These are phyloP conservation scores for Verbascum thapsus DNA, from an alignment of 257 asterid genomes.

Conservation along the genomic window DNA sequence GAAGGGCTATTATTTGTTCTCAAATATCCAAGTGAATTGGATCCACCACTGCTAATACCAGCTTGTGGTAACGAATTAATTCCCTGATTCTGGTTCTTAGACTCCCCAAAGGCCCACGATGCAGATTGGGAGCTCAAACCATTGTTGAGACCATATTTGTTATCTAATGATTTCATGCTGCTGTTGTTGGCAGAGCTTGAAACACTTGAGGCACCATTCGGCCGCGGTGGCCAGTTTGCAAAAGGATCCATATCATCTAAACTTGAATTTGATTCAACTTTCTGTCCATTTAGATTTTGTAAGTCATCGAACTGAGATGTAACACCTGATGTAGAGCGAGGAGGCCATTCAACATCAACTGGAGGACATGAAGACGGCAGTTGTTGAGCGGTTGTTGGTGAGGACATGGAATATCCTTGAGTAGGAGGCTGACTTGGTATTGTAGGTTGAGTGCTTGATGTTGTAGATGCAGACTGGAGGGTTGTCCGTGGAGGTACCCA, in stretches of 20 bases:
- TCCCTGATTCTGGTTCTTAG: slow-evolving; percentile 59
- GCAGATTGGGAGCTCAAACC: slow-evolving; percentile 51
- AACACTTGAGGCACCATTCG: slow-evolving; percentile 49
- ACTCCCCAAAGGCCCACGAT: slow-evolving; percentile 59
- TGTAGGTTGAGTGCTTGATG: no score
- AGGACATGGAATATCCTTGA: slow-evolving; percentile 36
- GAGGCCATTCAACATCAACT: slow-evolving; percentile 98
- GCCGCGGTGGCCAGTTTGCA: slow-evolving; percentile 91
- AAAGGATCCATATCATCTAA: slow-evolving; percentile 82
- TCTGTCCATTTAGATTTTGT: slow-evolving; percentile 47
- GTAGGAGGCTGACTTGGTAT: slow-evolving; percentile 49
- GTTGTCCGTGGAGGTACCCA: slow-evolving; percentile 78
- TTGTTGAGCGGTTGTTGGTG: slow-evolving; percentile 52
- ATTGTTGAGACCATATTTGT: slow-evolving; percentile 35
- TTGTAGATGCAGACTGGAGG: slow-evolving; percentile 42
- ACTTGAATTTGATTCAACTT: slow-evolving; percentile 42
- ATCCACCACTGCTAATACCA: slow-evolving; percentile 40
- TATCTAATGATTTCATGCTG: slow-evolving; percentile 34
- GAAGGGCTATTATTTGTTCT: slow-evolving; percentile 59
- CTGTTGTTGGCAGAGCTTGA: slow-evolving; percentile 55
- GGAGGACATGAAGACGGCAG: slow-evolving; percentile 80
- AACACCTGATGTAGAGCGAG: slow-evolving; percentile 50
- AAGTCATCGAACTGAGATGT: slow-evolving; percentile 42
- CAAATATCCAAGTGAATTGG: slow-evolving; percentile 54
- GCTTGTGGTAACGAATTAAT: slow-evolving; percentile 34